A percentile compares a stretch with the other conserved stretches of the same genome.
Evolutionary conservation across 2,329 filamentous ascomycete species (phyloP).

Genomic region (Fusarium decemcellulare): DNA sequence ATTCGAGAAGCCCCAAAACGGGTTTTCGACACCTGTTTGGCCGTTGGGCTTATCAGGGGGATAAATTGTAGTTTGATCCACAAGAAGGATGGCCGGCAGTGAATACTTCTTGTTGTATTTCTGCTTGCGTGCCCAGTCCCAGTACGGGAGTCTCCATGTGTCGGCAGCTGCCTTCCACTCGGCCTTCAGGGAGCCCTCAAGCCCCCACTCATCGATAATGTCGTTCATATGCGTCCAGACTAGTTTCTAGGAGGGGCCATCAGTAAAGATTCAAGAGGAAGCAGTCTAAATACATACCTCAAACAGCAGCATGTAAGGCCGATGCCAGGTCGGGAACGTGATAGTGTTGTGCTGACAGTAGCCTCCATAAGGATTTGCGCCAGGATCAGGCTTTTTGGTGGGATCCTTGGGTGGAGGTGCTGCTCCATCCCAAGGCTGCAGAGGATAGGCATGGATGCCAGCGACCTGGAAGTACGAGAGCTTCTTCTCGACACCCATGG

Average conservation of each 20-base stretch:
- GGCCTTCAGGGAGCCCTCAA: not conserved
- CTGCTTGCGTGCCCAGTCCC: slow-evolving; percentile 51
- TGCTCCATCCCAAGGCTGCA: not conserved
- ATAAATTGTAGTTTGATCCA: slow-evolving; percentile 11
- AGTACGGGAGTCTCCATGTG: slow-evolving; percentile 51
- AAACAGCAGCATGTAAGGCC: slow-evolving; percentile 73
- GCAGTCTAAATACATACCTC: slow-evolving; percentile 60
- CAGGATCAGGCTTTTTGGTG: not conserved
- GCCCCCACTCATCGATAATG: slow-evolving; percentile 11
- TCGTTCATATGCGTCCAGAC: slow-evolving; percentile 26
- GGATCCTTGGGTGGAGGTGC: slow-evolving; percentile 2
- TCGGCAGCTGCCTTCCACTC: slow-evolving; percentile 47
- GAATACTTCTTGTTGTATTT: slow-evolving; percentile 11
- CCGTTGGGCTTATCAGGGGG: not conserved
- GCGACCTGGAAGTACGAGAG: slow-evolving; percentile 5
- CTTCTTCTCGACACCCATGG: not conserved
- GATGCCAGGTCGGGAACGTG: slow-evolving; percentile 76
- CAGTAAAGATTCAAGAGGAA: not conserved
- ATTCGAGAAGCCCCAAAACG: too few species aligned
- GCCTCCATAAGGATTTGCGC: slow-evolving; percentile 50
- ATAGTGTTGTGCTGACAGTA: slow-evolving; percentile 75
- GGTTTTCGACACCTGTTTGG: too few species aligned
- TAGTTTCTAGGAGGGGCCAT: not conserved
- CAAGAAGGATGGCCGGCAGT: slow-evolving; percentile 10
- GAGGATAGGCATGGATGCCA: slow-evolving; percentile 6